Base-by-base conservation (phyloP, 805 yeast species). In the Cyberlindnera xishuangbannaensis region DNA sequence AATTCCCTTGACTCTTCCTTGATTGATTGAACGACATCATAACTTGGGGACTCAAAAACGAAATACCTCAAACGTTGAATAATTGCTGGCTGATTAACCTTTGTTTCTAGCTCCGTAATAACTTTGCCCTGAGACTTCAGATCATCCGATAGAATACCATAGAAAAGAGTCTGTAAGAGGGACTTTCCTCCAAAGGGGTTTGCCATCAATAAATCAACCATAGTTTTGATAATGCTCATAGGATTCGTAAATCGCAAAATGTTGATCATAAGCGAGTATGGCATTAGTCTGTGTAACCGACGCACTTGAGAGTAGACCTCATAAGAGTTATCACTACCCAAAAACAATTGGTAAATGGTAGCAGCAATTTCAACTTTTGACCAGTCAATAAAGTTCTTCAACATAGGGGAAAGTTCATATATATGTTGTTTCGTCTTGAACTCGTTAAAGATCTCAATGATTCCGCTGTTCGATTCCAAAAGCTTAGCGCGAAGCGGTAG, bases 201-300 rank as follows among this genome's bases (percentile, higher is more conserved):
- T n/a, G 82, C 84, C 63, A 92, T 73, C 45, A 90, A 76, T 38
- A 90, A 55, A 48, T 86, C 96, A 22, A 88, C 71, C 54, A 90
- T 61, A 15, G 79, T 75, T 40, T 87, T 83, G 62, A 85, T 76
- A 18, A 90, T 77, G 26, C 80, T 73, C 59, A 87, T 75, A 2
- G 98, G 97, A 51, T 90, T 90, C 1, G 97, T 85, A 39, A 81
- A 76, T 50, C 77, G 71, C 50, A 92, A 58, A 15, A 90, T 81
- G 15, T 84, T 83, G 27, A 78, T 78, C 56, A 88, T 73, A 22
- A 90, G 53, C 2, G 71, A 61, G 55, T 90, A 92, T 0, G 97
- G 98, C 61, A 90, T 74, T 39, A 85, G 51, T 20, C 68, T 61
- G 59, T 90, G 96, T 25, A 92, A 60, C 37, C 79, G 73, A 43